Conservation (phyloP, 2,329 filamentous ascomycete species). For the Phaeoacremonium minimum region DNA sequence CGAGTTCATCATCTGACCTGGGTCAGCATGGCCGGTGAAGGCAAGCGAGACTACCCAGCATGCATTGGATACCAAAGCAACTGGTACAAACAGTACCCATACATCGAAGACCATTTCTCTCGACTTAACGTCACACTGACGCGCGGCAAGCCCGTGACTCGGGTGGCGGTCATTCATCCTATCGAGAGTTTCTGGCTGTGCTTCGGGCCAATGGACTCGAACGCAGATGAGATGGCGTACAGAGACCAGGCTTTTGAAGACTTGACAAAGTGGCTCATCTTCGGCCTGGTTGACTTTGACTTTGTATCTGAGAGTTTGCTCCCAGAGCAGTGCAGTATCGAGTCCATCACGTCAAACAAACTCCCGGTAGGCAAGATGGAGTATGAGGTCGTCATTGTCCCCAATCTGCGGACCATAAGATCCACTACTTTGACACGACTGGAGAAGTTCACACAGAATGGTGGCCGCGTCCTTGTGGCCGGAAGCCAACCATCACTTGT, state of each 20-base stretch:
- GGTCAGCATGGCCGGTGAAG: conserved; percentile 26
- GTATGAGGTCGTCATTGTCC: conserved; percentile 24
- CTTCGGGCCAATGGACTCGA: conserved; percentile 19
- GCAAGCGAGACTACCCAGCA: conserved; percentile 24
- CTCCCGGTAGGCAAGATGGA: conserved; percentile 19
- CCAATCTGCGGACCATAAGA: conserved; percentile 23
- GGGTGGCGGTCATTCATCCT: conserved; percentile 23
- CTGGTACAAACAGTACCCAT: conserved; percentile 24
- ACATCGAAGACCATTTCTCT: conserved; percentile 24
- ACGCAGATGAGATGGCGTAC: conserved; percentile 15
- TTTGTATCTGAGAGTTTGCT: conserved; percentile 24
- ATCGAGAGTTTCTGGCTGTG: conserved; percentile 27
- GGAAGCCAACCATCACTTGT: conserved; percentile 16
- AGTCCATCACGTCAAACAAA: conserved; percentile 2
- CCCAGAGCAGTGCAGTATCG: conserved; percentile 11
- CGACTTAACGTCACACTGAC: conserved; percentile 23
- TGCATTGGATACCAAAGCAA: conserved; percentile 24
- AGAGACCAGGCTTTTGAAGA: conserved; percentile 20
- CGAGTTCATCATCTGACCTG: conserved; percentile 23
- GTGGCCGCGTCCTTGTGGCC: conserved; percentile 18
- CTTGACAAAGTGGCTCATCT: conserved; percentile 19
- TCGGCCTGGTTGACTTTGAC: conserved; percentile 25
- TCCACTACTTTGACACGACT: conserved; percentile 19
- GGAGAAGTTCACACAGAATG: conserved; percentile 14
- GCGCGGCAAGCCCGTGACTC: conserved; percentile 19